Evolutionary conservation across 148 eudicot species (phyloP).

Genomic region (Persicaria maculosa): DNA sequence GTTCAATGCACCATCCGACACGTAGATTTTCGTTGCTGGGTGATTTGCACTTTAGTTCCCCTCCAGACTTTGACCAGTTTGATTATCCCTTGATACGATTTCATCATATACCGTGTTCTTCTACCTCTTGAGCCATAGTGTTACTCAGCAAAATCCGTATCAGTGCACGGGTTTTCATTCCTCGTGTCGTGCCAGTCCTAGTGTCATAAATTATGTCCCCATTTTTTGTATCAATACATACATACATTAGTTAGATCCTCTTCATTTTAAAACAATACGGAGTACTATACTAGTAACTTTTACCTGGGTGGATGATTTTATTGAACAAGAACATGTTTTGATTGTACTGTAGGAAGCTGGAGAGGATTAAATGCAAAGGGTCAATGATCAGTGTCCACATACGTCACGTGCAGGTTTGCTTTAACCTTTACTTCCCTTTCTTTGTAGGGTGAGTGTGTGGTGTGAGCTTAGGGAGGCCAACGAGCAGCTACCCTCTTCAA

Average conservation of each 20-base stretch:
- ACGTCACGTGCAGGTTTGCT: not conserved
- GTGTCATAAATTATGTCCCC: no score
- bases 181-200: no score
- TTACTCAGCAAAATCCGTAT: no score
- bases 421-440: not conserved
- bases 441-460: not conserved
- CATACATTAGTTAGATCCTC: no score
- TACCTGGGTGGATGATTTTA: not conserved
- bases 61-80: not conserved
- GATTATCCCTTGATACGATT: not conserved
- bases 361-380: constrained; percentile 1
- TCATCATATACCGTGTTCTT: not conserved
- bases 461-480: not conserved
- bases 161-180: no score
- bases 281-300: no score
- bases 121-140: not conserved
- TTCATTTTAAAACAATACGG: no score
- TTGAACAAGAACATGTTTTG: not conserved
- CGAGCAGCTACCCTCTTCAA: not conserved
- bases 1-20: not conserved
- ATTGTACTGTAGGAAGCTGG: not conserved
- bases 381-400: not conserved
- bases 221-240: no score
- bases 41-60: not conserved
- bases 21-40: not conserved